Evolutionary conservation across 2,329 filamentous ascomycete species (phyloP).

Genomic region (Cladosporium oxysporum): DNA sequence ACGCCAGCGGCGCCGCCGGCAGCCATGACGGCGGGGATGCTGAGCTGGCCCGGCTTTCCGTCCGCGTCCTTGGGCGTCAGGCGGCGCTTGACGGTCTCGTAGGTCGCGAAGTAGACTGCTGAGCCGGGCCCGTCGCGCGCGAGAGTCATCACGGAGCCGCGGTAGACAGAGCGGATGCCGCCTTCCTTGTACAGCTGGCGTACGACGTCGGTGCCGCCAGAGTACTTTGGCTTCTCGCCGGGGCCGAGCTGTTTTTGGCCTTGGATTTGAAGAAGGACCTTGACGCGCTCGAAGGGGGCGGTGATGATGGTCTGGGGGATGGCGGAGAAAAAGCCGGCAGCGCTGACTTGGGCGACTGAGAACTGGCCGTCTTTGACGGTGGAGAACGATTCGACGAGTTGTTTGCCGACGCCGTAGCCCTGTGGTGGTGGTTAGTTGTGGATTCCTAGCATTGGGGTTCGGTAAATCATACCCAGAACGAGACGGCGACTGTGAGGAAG

Average conservation of each 20-base stretch:
- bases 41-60: slow-evolving; percentile 71
- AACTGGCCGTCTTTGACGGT: slow-evolving; percentile 69
- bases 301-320: slow-evolving; percentile 98
- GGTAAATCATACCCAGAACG: slow-evolving; percentile 59
- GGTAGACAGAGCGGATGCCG: slow-evolving; percentile 87
- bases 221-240: slow-evolving; percentile 91
- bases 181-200: slow-evolving; percentile 90
- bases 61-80: slow-evolving; percentile 80
- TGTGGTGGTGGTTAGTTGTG: slow-evolving; percentile 41
- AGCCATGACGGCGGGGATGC: slow-evolving; percentile 76
- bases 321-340: slow-evolving; percentile 95
- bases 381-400: slow-evolving; percentile 71
- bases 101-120: slow-evolving; percentile 95
- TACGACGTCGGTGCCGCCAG: slow-evolving; percentile 84
- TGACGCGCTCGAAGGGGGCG: slow-evolving; percentile 98
- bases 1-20: slow-evolving; percentile 90
- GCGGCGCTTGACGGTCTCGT: slow-evolving; percentile 89
- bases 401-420: slow-evolving; percentile 96
- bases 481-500: slow-evolving; percentile 58
- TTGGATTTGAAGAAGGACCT: slow-evolving; percentile 97
- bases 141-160: slow-evolving; percentile 85
- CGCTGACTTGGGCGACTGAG: slow-evolving; percentile 82
- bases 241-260: slow-evolving; percentile 82
- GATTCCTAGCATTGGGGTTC: neutral
- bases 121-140: slow-evolving; percentile 91